Evolutionary conservation across 2,329 filamentous ascomycete genomes (phyloP).

Genomic region (Botrytis aclada): DNA sequence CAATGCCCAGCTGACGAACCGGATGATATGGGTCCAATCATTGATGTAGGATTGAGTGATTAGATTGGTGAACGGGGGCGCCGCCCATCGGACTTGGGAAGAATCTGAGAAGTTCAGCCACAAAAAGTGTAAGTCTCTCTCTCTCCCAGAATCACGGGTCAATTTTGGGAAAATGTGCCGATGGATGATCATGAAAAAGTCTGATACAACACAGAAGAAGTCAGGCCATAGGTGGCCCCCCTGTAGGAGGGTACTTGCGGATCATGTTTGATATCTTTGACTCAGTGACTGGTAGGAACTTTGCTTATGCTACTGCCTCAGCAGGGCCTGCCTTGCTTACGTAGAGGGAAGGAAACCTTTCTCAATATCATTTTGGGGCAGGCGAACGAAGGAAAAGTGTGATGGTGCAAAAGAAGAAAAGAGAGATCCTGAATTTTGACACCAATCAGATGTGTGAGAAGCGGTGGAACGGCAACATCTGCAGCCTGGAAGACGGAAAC

Average conservation of each 20-base stretch:
- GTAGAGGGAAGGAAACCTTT: neutral
- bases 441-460: conserved; percentile 5
- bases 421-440: neutral
- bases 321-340: conserved; percentile 17
- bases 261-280: conserved; percentile 14
- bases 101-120: conserved; percentile 16
- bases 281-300: conserved; percentile 8
- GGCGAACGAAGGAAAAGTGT: neutral
- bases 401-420: neutral
- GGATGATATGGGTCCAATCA: conserved; percentile 6
- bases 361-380: conserved; percentile 5
- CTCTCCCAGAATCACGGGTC: conserved; percentile 15
- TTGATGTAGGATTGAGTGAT: neutral
- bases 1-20: conserved; percentile 6
- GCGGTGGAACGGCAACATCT: conserved; percentile 15
- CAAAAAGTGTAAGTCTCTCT: conserved; percentile 11
- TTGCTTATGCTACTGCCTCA: conserved; percentile 15
- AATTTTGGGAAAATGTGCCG: neutral
- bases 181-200: conserved; percentile 10
- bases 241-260: neutral
- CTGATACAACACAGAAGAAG: conserved; percentile 11
- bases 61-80: neutral
- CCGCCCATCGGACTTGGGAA: neutral
- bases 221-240: conserved; percentile 18
- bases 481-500: conserved; percentile 19